Evolutionary conservation across 805 yeast genomes (phyloP).

Genomic region (Monosporozyma yasuniensis): DNA sequence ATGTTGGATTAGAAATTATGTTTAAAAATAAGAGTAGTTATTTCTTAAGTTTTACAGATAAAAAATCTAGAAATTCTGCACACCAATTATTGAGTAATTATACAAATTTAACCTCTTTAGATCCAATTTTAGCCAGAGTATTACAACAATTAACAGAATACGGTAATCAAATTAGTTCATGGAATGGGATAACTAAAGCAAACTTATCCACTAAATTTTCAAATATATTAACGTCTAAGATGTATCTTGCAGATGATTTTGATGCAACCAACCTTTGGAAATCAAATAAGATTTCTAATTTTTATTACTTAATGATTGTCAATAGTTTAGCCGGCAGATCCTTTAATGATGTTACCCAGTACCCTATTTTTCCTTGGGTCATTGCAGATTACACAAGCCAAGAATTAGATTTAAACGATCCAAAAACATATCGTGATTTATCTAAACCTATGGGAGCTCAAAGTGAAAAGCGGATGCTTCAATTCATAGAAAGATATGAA

Average conservation of each 20-base stretch:
- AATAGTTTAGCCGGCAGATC: constrained; percentile 86
- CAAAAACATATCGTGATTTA: constrained; percentile 59
- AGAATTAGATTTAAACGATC: constrained; percentile 54
- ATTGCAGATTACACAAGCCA: constrained; percentile 73
- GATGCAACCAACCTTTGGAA: constrained; percentile 65
- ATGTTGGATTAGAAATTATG: constrained; percentile 72
- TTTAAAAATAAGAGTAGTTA: constrained; percentile 66
- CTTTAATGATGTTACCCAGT: constrained; percentile 80
- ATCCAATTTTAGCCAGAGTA: constrained; percentile 46
- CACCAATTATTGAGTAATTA: constrained; percentile 40
- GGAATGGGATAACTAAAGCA: constrained; percentile 27
- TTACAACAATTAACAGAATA: constrained; percentile 38
- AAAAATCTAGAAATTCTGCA: constrained; percentile 47
- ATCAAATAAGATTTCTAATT: constrained; percentile 71
- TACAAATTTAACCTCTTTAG: constrained; percentile 43
- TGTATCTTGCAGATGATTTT: constrained; percentile 17
- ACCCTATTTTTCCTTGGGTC: constrained; percentile 90
- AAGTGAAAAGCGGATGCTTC: constrained; percentile 44
- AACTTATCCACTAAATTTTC: constrained; percentile 37
- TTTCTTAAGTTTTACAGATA: constrained; percentile 53
- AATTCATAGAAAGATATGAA: constrained; percentile 63
- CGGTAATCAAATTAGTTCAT: constrained; percentile 27
- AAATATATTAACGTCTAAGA: constrained; percentile 30
- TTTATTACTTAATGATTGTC: constrained; percentile 67
- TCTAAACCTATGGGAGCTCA: constrained; percentile 93